phyloP scores from a whole-genome alignment of 768 basidiomycete genomes.

The Termitomyces sp. region DNA sequence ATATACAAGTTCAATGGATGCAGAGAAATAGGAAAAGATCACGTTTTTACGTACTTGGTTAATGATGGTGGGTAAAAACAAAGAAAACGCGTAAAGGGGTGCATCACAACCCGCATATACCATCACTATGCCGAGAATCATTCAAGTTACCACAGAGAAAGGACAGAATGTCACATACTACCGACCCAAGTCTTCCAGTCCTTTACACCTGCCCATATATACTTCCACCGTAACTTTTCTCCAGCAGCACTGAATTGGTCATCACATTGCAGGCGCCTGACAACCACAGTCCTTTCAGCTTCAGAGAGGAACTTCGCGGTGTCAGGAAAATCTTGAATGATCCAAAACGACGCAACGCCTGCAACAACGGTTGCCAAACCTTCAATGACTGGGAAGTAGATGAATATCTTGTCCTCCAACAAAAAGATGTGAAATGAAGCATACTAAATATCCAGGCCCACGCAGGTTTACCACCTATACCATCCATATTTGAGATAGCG shows the following conservation, averaged over 20 bases:
- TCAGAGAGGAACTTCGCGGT: constrained; percentile 75
- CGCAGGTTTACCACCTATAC: constrained; percentile 60
- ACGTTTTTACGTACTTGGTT: constrained; percentile 40
- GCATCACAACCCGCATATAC: constrained; percentile 52
- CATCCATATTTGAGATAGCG: constrained; percentile 68
- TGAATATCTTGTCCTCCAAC: background rate
- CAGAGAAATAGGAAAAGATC: background rate
- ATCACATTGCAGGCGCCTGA: constrained; percentile 61
- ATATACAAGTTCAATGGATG: background rate
- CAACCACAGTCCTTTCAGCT: constrained; percentile 59
- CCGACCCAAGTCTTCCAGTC: constrained; percentile 74
- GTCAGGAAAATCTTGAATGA: constrained; percentile 82
- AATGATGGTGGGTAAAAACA: constrained; percentile 79
- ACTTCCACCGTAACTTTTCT: constrained; percentile 51
- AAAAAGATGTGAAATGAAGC: constrained; percentile 6
- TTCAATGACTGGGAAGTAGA: constrained; percentile 42
- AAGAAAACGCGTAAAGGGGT: constrained; percentile 71
- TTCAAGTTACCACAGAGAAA: background rate
- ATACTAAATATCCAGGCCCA: constrained; percentile 70
- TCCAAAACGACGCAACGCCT: constrained; percentile 61
- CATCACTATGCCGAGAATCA: constrained; percentile 34
- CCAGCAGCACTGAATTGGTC: constrained; percentile 72
- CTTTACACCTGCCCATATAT: constrained; percentile 51
- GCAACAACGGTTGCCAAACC: constrained; percentile 67
- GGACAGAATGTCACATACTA: constrained; percentile 25